Conservation (phyloP, 2,329 filamentous ascomycete genomes). For the Pyrenophora tritici-repentis region DNA sequence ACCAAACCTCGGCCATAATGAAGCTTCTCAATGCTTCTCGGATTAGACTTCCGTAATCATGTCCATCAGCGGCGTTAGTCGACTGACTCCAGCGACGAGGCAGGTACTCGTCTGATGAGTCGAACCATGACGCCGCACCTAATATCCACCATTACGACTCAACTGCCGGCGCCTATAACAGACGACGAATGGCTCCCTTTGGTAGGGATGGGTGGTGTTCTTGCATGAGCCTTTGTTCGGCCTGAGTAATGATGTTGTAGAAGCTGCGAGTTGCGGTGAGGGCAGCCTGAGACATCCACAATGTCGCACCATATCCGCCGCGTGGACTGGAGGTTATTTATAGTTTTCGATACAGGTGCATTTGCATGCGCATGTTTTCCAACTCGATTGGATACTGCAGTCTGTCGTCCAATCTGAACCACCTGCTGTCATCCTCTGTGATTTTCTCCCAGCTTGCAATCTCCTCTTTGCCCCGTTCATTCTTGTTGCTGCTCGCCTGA, state of each 20-base stretch:
- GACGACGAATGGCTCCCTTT: too few relatives aligned
- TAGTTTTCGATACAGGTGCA: slow-evolving; percentile 71
- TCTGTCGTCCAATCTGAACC: slow-evolving; percentile 72
- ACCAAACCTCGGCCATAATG: too few relatives aligned
- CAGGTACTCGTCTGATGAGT: too few relatives aligned
- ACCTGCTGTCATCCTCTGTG: slow-evolving; percentile 74
- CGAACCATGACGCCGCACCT: too few relatives aligned
- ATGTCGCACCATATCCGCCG: not conserved
- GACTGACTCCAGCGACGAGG: too few relatives aligned
- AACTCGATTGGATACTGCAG: slow-evolving; percentile 81
- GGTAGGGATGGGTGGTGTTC: too few relatives aligned
- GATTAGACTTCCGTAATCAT: too few relatives aligned
- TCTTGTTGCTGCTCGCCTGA: slow-evolving; percentile 16
- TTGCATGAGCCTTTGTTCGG: too few relatives aligned
- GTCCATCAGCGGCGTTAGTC: too few relatives aligned
- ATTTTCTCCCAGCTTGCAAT: slow-evolving; percentile 70
- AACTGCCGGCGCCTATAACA: not conserved
- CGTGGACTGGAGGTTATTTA: not conserved
- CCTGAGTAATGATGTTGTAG: too few relatives aligned
- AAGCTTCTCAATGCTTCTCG: not conserved
- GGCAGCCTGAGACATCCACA: not conserved
- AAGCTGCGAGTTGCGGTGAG: too few relatives aligned
- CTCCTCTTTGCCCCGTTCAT: slow-evolving; percentile 18
- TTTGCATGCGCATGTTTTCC: slow-evolving; percentile 94
- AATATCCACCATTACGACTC: not conserved